These are phyloP conservation scores for Fomitopsis pulvina DNA, from an alignment of 768 basidiomycete genomes.

Conservation along the genomic window DNA sequence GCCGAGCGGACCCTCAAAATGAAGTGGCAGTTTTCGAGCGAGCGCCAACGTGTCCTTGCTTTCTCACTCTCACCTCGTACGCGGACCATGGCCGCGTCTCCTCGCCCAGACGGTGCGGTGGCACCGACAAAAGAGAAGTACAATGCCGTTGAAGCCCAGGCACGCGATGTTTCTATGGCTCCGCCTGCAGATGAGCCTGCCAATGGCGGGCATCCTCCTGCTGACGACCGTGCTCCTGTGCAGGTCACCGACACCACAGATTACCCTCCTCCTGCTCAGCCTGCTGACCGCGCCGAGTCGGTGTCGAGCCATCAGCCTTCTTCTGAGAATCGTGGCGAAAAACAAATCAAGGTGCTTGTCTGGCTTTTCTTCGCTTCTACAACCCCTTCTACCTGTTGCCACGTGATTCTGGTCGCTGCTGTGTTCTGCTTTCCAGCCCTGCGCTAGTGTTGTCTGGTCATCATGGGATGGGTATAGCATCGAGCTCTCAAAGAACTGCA, in stretches of 20 bases:
- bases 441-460: too few relatives aligned
- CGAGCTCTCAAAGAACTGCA: too few relatives aligned
- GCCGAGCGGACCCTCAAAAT: neutral
- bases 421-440: too few relatives aligned
- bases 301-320: slow-evolving; percentile 9
- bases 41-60: neutral
- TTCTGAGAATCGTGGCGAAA: slow-evolving; percentile 21
- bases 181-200: slow-evolving; percentile 12
- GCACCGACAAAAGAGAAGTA: slow-evolving; percentile 14
- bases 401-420: too few relatives aligned
- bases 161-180: slow-evolving; percentile 14
- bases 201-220: slow-evolving; percentile 15
- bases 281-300: slow-evolving; percentile 10
- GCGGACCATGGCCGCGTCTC: slow-evolving; percentile 1
- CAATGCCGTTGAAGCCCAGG: slow-evolving; percentile 14
- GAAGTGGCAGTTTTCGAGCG: neutral
- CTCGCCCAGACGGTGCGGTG: neutral
- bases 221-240: slow-evolving; percentile 16
- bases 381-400: neutral
- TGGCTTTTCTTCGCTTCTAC: slow-evolving; percentile 35
- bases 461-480: too few relatives aligned
- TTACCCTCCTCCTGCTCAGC: slow-evolving; percentile 11
- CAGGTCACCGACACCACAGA: slow-evolving; percentile 11
- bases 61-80: neutral
- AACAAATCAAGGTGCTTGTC: slow-evolving; percentile 28